phyloP scores from a whole-genome alignment of 495 filamentous ascomycete species.

The Clohesyomyces aquaticus region DNA sequence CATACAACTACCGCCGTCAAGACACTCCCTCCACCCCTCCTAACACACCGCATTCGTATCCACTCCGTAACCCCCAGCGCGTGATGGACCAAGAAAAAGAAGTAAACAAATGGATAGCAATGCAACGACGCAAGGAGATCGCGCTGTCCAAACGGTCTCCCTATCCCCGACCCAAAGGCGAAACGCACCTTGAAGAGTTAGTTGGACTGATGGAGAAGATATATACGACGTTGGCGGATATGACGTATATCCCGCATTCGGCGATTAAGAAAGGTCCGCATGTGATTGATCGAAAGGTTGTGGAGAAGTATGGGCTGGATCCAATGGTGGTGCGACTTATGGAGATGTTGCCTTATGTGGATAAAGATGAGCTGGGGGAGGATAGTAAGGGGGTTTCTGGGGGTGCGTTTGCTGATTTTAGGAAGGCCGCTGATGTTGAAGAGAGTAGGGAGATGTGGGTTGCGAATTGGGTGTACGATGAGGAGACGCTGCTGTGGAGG shows the following conservation, averaged over 20 bases:
- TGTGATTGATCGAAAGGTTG: background rate
- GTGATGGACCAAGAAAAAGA: background rate
- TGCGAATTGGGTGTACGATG: constrained; percentile 11
- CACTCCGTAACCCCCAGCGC: constrained; percentile 2
- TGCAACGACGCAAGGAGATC: background rate
- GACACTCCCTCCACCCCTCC: too few species aligned
- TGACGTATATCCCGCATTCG: constrained; percentile 12
- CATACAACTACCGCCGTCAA: constrained; percentile 5
- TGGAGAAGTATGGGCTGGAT: constrained; percentile 2
- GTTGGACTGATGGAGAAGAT: constrained; percentile 10
- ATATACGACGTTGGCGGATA: constrained; percentile 17
- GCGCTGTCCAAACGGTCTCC: background rate
- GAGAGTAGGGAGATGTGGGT: constrained; percentile 7
- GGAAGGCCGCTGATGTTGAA: constrained; percentile 10
- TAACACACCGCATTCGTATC: background rate
- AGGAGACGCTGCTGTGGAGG: constrained; percentile 2
- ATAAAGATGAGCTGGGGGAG: constrained; percentile 6
- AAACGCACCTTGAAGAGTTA: constrained; percentile 12
- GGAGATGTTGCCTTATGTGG: constrained; percentile 12
- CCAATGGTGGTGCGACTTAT: constrained; percentile 10
- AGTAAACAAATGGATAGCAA: background rate
- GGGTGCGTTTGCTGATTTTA: constrained; percentile 16
- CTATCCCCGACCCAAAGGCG: background rate
- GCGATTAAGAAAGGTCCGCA: constrained; percentile 16
- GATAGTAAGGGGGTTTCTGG: background rate